These are phyloP conservation scores for Aspergillus kassunensis DNA, from an alignment of 495 filamentous ascomycete genomes.

Conservation along the genomic window DNA sequence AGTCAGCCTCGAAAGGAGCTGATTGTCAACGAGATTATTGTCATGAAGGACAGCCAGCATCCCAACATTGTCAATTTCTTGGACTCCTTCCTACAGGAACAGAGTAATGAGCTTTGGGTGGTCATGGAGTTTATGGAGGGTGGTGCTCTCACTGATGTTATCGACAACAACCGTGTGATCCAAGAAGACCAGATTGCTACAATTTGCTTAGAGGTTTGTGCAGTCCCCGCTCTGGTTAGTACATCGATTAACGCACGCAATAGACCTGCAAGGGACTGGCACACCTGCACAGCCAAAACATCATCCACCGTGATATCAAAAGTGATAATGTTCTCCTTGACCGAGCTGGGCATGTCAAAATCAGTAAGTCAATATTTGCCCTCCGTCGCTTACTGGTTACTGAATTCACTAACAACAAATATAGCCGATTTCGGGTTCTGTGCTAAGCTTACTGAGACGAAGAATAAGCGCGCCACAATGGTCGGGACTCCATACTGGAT, in stretches of 20 bases:
- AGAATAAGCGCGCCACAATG: slow-evolving; percentile 97
- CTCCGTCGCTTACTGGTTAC: not conserved
- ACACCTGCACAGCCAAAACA: slow-evolving; percentile 90
- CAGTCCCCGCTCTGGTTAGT: not conserved
- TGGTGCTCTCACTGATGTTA: slow-evolving; percentile 94
- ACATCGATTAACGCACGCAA: slow-evolving; percentile 30
- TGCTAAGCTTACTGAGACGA: slow-evolving; percentile 94
- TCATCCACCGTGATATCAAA: slow-evolving; percentile 99
- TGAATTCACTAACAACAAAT: slow-evolving; percentile 11
- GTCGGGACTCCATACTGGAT: slow-evolving; percentile 99
- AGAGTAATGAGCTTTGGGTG: slow-evolving; percentile 91
- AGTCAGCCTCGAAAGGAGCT: slow-evolving; percentile 97
- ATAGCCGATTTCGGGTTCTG: slow-evolving; percentile 98
- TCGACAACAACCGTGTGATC: slow-evolving; percentile 90
- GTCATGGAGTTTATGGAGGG: slow-evolving; percentile 99
- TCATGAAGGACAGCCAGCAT: slow-evolving; percentile 98
- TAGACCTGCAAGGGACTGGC: slow-evolving; percentile 94
- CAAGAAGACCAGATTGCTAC: slow-evolving; percentile 96
- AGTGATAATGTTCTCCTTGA: slow-evolving; percentile 96
- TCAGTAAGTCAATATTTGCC: slow-evolving; percentile 60
- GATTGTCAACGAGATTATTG: slow-evolving; percentile 98
- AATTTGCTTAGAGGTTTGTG: slow-evolving; percentile 85
- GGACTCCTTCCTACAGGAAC: slow-evolving; percentile 91
- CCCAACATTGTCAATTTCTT: slow-evolving; percentile 99
- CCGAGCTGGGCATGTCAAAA: slow-evolving; percentile 92